These are phyloP conservation scores for Phyllachora maydis DNA, from an alignment of 2,329 filamentous ascomycete genomes.

Conservation along the genomic window DNA sequence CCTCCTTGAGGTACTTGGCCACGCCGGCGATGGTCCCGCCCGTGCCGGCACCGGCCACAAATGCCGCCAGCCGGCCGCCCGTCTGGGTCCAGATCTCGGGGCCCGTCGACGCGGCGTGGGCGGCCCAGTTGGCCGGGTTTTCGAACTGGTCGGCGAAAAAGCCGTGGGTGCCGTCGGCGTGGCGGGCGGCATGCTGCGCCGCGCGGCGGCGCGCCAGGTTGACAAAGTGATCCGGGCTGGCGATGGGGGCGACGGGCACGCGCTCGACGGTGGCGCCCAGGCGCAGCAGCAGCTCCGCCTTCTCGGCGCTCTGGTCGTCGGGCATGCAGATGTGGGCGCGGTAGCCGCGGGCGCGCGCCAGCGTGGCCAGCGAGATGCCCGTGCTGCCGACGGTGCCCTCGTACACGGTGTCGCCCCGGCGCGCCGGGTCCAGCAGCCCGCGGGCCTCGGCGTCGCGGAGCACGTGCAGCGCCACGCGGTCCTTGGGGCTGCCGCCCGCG, in stretches of 20 bases:
- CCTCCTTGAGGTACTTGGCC: constrained; percentile 61
- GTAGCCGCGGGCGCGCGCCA: constrained; percentile 78
- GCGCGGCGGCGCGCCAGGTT: constrained; percentile 71
- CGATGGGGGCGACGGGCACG: constrained; percentile 77
- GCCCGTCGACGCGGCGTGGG: constrained; percentile 66
- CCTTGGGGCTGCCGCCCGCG: constrained; percentile 83
- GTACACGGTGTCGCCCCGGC: constrained; percentile 89
- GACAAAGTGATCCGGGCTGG: constrained; percentile 85
- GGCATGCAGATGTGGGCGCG: constrained; percentile 95
- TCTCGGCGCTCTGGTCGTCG: constrained; percentile 72
- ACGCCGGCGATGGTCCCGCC: constrained; percentile 86
- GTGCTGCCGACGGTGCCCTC: constrained; percentile 95
- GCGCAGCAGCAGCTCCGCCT: constrained; percentile 71
- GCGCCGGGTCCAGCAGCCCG: constrained; percentile 55
- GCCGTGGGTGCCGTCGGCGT: constrained; percentile 43
- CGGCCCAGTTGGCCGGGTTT: constrained; percentile 68
- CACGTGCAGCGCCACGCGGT: constrained; percentile 81
- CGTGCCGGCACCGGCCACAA: constrained; percentile 84
- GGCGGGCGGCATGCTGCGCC: constrained; percentile 42
- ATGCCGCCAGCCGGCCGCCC: constrained; percentile 56
- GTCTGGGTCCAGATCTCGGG: constrained; percentile 78
- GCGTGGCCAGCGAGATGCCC: constrained; percentile 78
- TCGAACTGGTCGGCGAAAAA: constrained; percentile 98
- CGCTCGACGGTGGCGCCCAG: constrained; percentile 86
- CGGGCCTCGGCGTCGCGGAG: constrained; percentile 62